A percentile compares a stretch with the other conserved stretches of the same genome.
These are phyloP conservation scores for Suillus plorans DNA, from an alignment of 768 basidiomycete genomes.

Conservation along the genomic window DNA sequence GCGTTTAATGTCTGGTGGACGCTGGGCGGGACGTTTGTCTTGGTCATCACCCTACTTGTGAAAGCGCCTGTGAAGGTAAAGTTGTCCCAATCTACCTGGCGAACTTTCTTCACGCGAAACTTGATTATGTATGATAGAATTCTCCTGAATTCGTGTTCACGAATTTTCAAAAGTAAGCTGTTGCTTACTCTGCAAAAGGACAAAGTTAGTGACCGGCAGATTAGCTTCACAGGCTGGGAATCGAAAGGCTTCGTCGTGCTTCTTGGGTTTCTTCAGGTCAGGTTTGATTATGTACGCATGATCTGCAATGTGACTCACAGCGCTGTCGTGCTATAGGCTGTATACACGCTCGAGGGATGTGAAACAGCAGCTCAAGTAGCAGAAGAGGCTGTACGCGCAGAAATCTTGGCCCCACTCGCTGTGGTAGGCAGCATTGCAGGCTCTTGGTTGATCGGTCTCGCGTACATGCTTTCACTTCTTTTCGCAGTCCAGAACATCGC, in stretches of 20 bases:
- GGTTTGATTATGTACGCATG: not conserved
- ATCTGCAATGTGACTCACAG: not conserved
- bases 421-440: conserved; percentile 53
- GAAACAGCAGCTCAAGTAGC: conserved; percentile 63
- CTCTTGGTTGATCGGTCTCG: conserved; percentile 56
- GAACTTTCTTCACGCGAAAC: not conserved
- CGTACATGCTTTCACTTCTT: conserved; percentile 58
- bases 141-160: conserved; percentile 54
- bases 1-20: conserved; percentile 63
- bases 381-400: conserved; percentile 55
- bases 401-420: conserved; percentile 55
- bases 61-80: conserved; percentile 53
- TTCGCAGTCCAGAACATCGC: conserved; percentile 55
- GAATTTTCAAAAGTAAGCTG: conserved; percentile 49
- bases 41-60: conserved; percentile 54
- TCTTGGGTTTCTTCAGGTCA: conserved; percentile 42
- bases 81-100: conserved; percentile 19
- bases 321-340: conserved; percentile 46
- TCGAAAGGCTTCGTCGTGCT: conserved; percentile 56
- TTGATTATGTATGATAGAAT: conserved; percentile 37
- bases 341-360: conserved; percentile 63
- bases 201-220: not conserved
- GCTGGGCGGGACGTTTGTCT: conserved; percentile 53
- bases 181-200: not conserved
- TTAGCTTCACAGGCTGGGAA: conserved; percentile 55